Percentiles rank a stretch among this genome's conserved stretches.
These are phyloP conservation scores for Paecilomyces sp. DNA, from an alignment of 2,329 filamentous ascomycete species.

Conservation along the genomic window DNA sequence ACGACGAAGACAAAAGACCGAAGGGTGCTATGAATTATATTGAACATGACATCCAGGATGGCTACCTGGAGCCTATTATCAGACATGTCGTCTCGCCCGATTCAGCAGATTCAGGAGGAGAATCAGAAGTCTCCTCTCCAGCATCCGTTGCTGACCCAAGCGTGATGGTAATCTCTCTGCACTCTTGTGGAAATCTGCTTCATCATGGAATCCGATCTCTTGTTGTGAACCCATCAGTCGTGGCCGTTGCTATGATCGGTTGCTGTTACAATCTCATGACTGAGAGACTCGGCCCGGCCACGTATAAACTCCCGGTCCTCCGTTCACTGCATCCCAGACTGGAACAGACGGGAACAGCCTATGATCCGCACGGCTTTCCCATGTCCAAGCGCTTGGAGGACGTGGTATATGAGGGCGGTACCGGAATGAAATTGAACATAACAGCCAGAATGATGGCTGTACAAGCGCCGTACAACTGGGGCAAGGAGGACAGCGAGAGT, in stretches of 20 bases:
- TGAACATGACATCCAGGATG: conserved; percentile 38
- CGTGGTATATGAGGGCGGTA: conserved; percentile 46
- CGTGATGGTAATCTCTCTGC: conserved; percentile 87
- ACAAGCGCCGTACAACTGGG: conserved; percentile 93
- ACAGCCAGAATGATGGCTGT: conserved; percentile 98
- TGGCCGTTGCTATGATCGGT: conserved; percentile 89
- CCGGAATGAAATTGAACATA: conserved; percentile 79
- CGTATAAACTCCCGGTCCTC: conserved; percentile 73
- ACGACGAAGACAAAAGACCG: conserved; percentile 11
- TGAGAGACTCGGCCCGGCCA: conserved; percentile 77
- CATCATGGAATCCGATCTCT: conserved; percentile 89
- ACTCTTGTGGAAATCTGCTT: conserved; percentile 95
- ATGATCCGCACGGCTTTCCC: conserved; percentile 86
- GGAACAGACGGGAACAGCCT: conserved; percentile 59
- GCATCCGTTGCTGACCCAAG: conserved; percentile 11
- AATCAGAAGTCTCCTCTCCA: neutral
- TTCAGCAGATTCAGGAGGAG: neutral
- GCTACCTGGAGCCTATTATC: conserved; percentile 34
- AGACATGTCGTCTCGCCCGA: conserved; percentile 24
- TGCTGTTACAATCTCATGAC: conserved; percentile 98
- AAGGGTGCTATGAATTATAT: conserved; percentile 35
- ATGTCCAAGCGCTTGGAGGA: conserved; percentile 67
- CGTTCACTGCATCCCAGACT: conserved; percentile 68
- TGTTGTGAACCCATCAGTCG: conserved; percentile 72
- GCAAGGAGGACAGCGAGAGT: conserved; percentile 64